Evolutionary conservation across 1,284 basidiomycete species (phyloP), one percentile per base, ranked within the genome.

Genomic region (Rhodofomes roseus): DNA sequence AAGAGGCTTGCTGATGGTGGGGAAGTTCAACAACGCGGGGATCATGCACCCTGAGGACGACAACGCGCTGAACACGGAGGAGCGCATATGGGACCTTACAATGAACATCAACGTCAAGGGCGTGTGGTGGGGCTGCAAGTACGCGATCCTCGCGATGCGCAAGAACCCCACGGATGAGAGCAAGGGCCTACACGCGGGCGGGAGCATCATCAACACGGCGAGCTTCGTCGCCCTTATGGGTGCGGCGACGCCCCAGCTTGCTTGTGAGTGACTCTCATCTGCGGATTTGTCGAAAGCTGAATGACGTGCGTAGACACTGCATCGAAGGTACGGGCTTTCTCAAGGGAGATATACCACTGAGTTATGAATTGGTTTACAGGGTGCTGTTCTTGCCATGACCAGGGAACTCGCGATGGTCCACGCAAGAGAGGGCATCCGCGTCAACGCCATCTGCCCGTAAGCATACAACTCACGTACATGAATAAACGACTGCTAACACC

Each of bases 71-170:
- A 95, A 94, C 74, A 98, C 96, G 16, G 94, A 96, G 68, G 96
- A 98, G 76, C 87, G 83, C 65, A 94, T 98, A 74, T 98, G 96
- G 95, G 93, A 96, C 73, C 79, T 95, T 59, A 95, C 93, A 5
- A 93, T 96, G 88, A 81, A 86, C 62, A 90, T 98, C 79, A 98
- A 98, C 74, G 86, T 96, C 73, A 98, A 98, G 77, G 96, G 96
- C 58, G 96, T 98, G 60, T 98, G 96, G 96, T 98, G 90, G 87
- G 96, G 96, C 50, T 96, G 92, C 83, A 97, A 98, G 76, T 90
- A 98, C 71, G 96, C 95, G 7, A 95, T 98, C 71, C 80, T 90
- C 57, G 96, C 96, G 25, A 98, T 98, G 96, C 87, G 93, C 63
- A 78, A 93, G 64, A 98, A 98, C 76, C 85, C 92, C 14, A 84